Base-by-base conservation (phyloP, 1,139 yeast genomes). In the Debaryomyces udenii region DNA sequence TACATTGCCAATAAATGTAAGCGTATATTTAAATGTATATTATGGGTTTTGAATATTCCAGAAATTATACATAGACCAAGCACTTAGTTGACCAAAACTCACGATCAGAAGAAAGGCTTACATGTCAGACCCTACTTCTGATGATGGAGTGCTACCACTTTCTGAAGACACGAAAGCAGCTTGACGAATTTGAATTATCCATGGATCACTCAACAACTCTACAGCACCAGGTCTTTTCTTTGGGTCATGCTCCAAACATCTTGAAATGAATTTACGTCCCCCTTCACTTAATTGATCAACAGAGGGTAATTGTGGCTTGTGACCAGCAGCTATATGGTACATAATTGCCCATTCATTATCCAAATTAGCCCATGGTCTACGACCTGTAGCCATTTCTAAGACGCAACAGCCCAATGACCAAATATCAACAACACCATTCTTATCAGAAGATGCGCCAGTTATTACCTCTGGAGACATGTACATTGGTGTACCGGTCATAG, bases 321-420 rank as follows among this genome's bases (percentile, higher is more conserved):
- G 95, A 1, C 97, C 96, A 1, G 96, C 96, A 1, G 98, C 98
- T 55, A 93, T 93, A 61, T 90, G 97, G 58, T 91, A 93, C 98
- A 93, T 91, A 38, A 93, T 89, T 1, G 98, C 97, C 96, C 96
- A 93, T 60, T 91, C 98, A 57, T 93, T 93, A 58, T 93, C 99
- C 49, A 90, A 71, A 60, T 90, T 87, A 13, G 95, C 88, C 94
- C 94, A 86, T 18, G 94, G 94, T 48, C 93, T 69, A 52, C 86
- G 74, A 11, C 94, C 94, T 0, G 93, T 85, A 3, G 88, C 83
- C 94, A 86, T 86, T 59, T 86, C 93, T 26, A 85, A 62, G 2
- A 85, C 83, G 63, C 90, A 86, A 57, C 94, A 86, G 6, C 94
- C 94, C 32, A 86, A 68, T 1, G 94, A 84, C 94, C 94, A 86